Percentiles rank a stretch among this genome's conserved stretches.
Evolutionary conservation across 2,329 filamentous ascomycete genomes (phyloP).

Genomic region (Alternaria metachromatica): DNA sequence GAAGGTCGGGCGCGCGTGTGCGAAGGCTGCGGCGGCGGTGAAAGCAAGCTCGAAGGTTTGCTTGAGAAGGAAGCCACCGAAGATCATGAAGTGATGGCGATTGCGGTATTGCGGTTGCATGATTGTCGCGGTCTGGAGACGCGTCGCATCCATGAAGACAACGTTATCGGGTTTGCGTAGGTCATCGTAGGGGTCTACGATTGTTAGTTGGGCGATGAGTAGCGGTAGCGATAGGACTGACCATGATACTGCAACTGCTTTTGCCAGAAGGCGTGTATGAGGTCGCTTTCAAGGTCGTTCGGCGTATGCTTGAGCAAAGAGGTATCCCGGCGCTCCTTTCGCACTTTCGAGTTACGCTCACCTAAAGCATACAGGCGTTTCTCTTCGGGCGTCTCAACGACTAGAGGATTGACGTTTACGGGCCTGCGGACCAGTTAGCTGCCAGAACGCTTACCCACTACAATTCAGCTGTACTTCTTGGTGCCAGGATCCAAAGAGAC

Average conservation of each 20-base stretch:
- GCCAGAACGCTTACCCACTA: background rate
- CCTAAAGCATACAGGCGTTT: constrained; percentile 67
- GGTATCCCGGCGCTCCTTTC: constrained; percentile 67
- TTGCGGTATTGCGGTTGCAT: constrained; percentile 79
- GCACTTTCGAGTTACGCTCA: constrained; percentile 70
- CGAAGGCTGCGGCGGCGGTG: constrained; percentile 74
- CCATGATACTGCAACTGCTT: constrained; percentile 69
- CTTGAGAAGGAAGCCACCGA: constrained; percentile 76
- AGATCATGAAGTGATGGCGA: constrained; percentile 78
- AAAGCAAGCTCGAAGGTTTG: constrained; percentile 79
- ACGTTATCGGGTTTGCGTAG: constrained; percentile 64
- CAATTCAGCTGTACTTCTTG: constrained; percentile 64
- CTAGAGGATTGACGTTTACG: constrained; percentile 66
- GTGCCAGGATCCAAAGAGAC: constrained; percentile 73
- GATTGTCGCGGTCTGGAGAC: constrained; percentile 70
- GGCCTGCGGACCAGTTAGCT: constrained; percentile 50
- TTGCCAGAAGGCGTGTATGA: constrained; percentile 78
- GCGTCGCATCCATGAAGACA: constrained; percentile 67
- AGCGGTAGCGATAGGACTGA: constrained; percentile 29
- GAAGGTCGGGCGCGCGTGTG: constrained; percentile 73
- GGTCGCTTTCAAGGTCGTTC: constrained; percentile 72
- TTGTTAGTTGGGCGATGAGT: background rate
- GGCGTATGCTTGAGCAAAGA: constrained; percentile 71
- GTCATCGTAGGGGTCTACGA: constrained; percentile 61
- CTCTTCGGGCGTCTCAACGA: constrained; percentile 70